Evolutionary conservation across 352 stramenopile genomes (phyloP), one percentile per base, ranked within the genome.

Genomic region (Aphanomyces invadans): DNA sequence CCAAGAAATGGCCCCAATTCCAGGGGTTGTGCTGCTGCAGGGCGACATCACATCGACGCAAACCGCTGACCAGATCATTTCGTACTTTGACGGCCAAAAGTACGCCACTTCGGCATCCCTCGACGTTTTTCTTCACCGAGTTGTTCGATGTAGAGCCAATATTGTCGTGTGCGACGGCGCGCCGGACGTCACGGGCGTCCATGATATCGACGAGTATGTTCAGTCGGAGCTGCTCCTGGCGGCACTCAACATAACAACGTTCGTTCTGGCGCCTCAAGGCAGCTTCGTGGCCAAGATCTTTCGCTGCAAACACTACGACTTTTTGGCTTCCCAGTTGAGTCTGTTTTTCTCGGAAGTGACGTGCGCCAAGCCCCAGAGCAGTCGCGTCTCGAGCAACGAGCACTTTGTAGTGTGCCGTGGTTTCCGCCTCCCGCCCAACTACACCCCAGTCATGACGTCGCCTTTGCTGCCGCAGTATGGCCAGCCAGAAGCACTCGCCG

Each of bases 241-340:
- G 0, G 97, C 96, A n/a, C 81, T 99, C 23, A 97, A 98, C 74
- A 99, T 99, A 63, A 98, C 95, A 10, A 97, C 92, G 0, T 92
- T 98, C 71, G 91, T 99, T 39, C 76, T 99, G 19, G 75, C 80
- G 23, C 73, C 81, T 15, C 88, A 89, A 17, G 97, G 97, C n/a
- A 90, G 86, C 19, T 99, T 99, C 74, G 95, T 99, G 19, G 97
- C 96, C 55, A 99, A 99, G 80, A 98, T 99, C 68, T 99, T 99
- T 73, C 83, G 96, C 19, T 98, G 96, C 44, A 79, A 95, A 49
- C 95, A 99, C 80, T 95, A 98, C 46, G 89, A 95, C 19, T 83
- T 99, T 31, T 74, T 99, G 9, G 97, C 97, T 54, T 86, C 90
- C 46, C 97, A 99, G 77, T 79, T 99, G 15, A 82, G 92, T 39